phyloP scores from a whole-genome alignment of 805 yeast genomes.

The Nakazawaea wyomingensis region DNA sequence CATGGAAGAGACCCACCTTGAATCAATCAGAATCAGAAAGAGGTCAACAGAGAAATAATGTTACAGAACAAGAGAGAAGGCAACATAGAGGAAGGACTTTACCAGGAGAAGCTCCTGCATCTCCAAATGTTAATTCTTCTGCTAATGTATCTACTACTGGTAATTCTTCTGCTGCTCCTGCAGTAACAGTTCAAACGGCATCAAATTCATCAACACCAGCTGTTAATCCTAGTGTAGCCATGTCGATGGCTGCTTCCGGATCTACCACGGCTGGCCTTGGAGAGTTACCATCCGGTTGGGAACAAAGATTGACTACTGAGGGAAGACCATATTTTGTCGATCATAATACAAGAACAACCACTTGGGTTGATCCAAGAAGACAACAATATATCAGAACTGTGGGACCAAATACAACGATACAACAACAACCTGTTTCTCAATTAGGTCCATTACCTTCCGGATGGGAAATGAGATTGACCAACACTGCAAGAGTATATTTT shows the following conservation, averaged over 20 bases:
- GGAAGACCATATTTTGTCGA: slow-evolving; percentile 98
- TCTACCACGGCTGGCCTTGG: slow-evolving; percentile 95
- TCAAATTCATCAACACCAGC: slow-evolving; percentile 34
- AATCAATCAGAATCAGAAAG: slow-evolving; percentile 74
- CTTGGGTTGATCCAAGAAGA: slow-evolving; percentile 99
- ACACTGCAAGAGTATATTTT: slow-evolving; percentile 96
- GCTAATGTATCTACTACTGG: slow-evolving; percentile 29
- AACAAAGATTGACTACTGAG: slow-evolving; percentile 95
- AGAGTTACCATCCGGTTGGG: slow-evolving; percentile 98
- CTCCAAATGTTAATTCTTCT: slow-evolving; percentile 30
- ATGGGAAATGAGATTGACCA: slow-evolving; percentile 99
- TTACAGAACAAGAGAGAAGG: slow-evolving; percentile 82
- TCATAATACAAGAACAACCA: slow-evolving; percentile 98
- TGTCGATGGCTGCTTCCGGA: slow-evolving; percentile 65
- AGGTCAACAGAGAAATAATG: slow-evolving; percentile 52
- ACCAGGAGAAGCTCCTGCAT: slow-evolving; percentile 52
- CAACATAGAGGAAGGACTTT: slow-evolving; percentile 88
- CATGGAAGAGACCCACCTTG: slow-evolving; percentile 96
- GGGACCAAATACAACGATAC: slow-evolving; percentile 87
- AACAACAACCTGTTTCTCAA: slow-evolving; percentile 96
- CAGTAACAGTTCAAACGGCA: slow-evolving; percentile 16
- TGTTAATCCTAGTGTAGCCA: slow-evolving; percentile 34
- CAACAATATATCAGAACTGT: slow-evolving; percentile 96
- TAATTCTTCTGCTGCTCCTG: slow-evolving; percentile 33
- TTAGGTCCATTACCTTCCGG: slow-evolving; percentile 98